Evolutionary conservation across 805 yeast species (phyloP).

Genomic region (Candida coquimbonensis): DNA sequence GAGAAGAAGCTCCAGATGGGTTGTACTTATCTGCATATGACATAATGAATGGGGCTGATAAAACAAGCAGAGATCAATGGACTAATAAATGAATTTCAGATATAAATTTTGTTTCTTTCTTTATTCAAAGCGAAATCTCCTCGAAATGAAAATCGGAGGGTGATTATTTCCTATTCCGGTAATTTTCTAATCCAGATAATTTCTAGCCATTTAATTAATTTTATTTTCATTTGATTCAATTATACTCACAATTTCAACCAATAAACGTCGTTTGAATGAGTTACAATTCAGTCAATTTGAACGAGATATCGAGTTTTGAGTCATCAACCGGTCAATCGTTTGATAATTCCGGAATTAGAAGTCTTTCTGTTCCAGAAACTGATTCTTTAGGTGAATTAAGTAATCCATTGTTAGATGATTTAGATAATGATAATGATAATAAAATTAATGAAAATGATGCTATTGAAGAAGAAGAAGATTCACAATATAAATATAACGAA

Average conservation of each 20-base stretch:
- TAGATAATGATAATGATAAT: neutral
- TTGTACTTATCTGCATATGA: slow-evolving; percentile 19
- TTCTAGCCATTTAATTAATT: neutral
- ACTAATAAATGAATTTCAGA: neutral
- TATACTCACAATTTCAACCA: no score
- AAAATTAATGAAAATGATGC: neutral
- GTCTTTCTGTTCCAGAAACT: no score
- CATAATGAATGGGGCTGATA: slow-evolving; percentile 1
- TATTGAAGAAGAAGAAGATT: slow-evolving; percentile 2
- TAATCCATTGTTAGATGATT: no score
- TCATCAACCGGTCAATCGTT: neutral
- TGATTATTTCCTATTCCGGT: neutral
- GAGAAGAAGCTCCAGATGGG: slow-evolving; percentile 23
- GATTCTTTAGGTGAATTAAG: no score
- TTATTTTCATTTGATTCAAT: neutral
- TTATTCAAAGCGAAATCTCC: slow-evolving; percentile 7
- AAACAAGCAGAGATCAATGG: no score
- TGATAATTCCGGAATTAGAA: neutral
- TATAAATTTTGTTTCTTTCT: neutral
- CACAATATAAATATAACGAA: slow-evolving; percentile 11
- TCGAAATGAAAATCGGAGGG: neutral
- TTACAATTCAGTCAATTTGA: no score
- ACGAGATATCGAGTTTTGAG: neutral
- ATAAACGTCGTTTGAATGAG: no score
- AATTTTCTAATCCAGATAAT: neutral